Conservation (phyloP, 2,329 filamentous ascomycete genomes). For the Purpureocillium lavendulum region DNA sequence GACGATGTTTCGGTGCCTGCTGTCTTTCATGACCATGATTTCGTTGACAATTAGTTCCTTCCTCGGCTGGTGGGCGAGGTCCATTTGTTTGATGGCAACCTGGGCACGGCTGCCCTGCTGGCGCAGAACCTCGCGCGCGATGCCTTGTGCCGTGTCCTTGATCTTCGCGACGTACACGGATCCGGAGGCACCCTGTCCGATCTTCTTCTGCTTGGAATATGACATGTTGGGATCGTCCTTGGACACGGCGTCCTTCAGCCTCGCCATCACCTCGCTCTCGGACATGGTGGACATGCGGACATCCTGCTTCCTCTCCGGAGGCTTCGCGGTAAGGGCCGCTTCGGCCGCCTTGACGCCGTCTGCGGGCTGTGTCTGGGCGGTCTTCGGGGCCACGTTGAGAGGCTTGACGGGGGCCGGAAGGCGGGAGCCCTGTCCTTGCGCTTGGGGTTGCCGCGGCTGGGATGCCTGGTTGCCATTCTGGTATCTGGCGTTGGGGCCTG, state of each 20-base stretch:
- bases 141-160: conserved; percentile 80
- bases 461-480: conserved; percentile 45
- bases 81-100: conserved; percentile 99
- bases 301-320: conserved; percentile 75
- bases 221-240: conserved; percentile 91
- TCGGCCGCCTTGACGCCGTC: conserved; percentile 85
- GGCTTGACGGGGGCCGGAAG: conserved; percentile 64
- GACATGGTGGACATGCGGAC: conserved; percentile 98
- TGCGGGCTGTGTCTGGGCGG: conserved; percentile 33
- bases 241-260: conserved; percentile 86
- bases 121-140: conserved; percentile 70
- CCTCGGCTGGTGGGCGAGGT: conserved; percentile 89
- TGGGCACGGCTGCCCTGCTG: conserved; percentile 75
- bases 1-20: conserved; percentile 95
- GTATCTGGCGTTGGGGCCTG: conserved; percentile 46
- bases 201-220: conserved; percentile 99
- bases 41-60: conserved; percentile 99
- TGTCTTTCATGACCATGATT: conserved; percentile 99
- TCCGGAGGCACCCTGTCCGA: conserved; percentile 94
- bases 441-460: conserved; percentile 34
- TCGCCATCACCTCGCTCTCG: conserved; percentile 94
- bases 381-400: conserved; percentile 67
- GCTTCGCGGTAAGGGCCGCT: conserved; percentile 78
- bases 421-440: conserved; percentile 32
- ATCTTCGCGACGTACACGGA: conserved; percentile 97